Evolutionary conservation across 1,284 basidiomycete genomes (phyloP), one percentile per base, ranked within the genome.

Genomic region (Irpex rosettiformis): DNA sequence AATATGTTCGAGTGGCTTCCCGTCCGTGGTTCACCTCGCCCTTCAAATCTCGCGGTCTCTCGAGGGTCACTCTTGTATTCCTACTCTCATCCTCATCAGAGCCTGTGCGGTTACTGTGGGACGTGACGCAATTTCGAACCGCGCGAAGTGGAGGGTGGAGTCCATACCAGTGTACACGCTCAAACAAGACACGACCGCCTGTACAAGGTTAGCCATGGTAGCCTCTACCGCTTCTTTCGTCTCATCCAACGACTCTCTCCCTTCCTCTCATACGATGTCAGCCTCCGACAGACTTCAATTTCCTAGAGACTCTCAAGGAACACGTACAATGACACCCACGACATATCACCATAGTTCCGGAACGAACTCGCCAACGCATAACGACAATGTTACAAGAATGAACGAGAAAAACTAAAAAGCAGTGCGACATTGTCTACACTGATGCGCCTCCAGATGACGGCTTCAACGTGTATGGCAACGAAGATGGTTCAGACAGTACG

Each of bases 381-480:
- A 51, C 16, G 43, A 47, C 18, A 18, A 24, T 21, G n/a, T 13
- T 24, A 24, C 16, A 51, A 25, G 25, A 18, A 11, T 51, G 6
- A 22, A 22, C 13, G 48, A 51, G 48, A 51, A 51, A 18, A 13
- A 25, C 7, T 10, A n/a, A 47, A 6, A 25, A 21, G 45, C 10
- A 25, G 45, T 13, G 24, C 1, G 45, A 25, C 7, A 21, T n/a
- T 8, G 45, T 21, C 11, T 47, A 47, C 24, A 47, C 45, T 11
- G 18, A 51, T 16, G 24, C 28, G 48, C 11, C 49, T n/a, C 27
- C 53, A 4, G 29, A 22, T 13, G 56, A 49, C 16, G 57, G 60
- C 21, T 64, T 59, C 28, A 61, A 64, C 33, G 61, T 62, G 16
- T 64, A 64, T 54, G 63, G 63, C 4, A 54, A 64, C 22, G 61